phyloP scores from a whole-genome alignment of 495 filamentous ascomycete species.

The Chaetomium cochliodes region DNA sequence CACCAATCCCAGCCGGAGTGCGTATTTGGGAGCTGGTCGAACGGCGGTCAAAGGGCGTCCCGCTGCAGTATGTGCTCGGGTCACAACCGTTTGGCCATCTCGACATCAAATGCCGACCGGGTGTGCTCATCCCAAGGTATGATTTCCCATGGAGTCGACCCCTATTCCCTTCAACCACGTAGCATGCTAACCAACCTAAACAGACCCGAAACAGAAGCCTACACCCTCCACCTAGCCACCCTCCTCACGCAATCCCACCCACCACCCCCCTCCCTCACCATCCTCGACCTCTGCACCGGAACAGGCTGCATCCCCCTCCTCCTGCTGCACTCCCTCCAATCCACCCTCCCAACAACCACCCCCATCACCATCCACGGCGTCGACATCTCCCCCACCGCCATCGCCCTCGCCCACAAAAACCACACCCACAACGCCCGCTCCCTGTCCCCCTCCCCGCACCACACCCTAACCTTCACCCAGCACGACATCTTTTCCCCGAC shows the following conservation, averaged over 20 bases:
- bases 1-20: slow-evolving; percentile 18
- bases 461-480: slow-evolving; percentile 48
- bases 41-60: slow-evolving; percentile 61
- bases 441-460: slow-evolving; percentile 5
- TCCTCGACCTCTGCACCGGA: slow-evolving; percentile 87
- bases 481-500: slow-evolving; percentile 55
- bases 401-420: slow-evolving; percentile 63
- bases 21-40: slow-evolving; percentile 53
- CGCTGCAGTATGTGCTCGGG: slow-evolving; percentile 87
- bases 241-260: slow-evolving; percentile 36
- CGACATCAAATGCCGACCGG: slow-evolving; percentile 69
- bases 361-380: slow-evolving; percentile 45
- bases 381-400: slow-evolving; percentile 61
- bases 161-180: background rate
- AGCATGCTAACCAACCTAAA: background rate
- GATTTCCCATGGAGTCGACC: background rate
- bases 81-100: slow-evolving; percentile 84
- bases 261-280: slow-evolving; percentile 42
- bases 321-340: slow-evolving; percentile 47
- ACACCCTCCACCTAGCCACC: slow-evolving; percentile 56
- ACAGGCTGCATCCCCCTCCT: slow-evolving; percentile 87
- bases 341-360: slow-evolving; percentile 49
- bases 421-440: slow-evolving; percentile 57
- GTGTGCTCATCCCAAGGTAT: slow-evolving; percentile 83
- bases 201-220: slow-evolving; percentile 68